Base-by-base conservation (phyloP, 2,329 filamentous ascomycete genomes). In the Calonectria naviculata region DNA sequence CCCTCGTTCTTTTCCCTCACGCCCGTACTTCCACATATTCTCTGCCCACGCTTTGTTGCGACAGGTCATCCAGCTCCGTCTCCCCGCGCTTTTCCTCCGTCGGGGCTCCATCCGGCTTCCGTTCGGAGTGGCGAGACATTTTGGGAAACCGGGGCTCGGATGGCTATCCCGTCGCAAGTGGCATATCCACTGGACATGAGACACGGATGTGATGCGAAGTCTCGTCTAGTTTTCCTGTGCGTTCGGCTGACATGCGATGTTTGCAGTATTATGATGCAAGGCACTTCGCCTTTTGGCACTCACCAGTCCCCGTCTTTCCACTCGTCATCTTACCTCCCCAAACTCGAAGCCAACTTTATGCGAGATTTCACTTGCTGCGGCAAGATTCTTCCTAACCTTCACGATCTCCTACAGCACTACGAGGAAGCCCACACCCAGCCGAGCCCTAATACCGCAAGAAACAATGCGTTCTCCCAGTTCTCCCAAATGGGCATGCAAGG, bases 291-390 rank as follows among this genome's bases (percentile, higher is more conserved):
- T 13, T 97, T 96, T 80, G 82, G 80, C 58, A 92, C 89, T 69
- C 90, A 95, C 78, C 93, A 95, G 82, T 97, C 95, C n/a, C 95
- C 97, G 0, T 98, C 96, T 1, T 97, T 95, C 79, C 96, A 98
- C 83, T 98, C 96, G 1, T 97, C 95, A 8, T 98, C 97, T 29
- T 98, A 98, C 81, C 90, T 98, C 1, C 96, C 95, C 12, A 98
- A 98, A 83, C 91, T 98, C 80, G 97, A 99, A 84, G 96, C 96
- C 72, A 97, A 96, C 80, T 99, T 98, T 83, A 97, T 98, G 94
- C 93, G 93, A 83, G 95, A 98, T 85, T 98, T 98, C 84, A 93
- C 93, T 64, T 99, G 97, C 86, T 99, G 97, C 84, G 95, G 95
- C 79, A 90, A 94, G 78, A 96, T 93, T 36, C 89, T 98, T 76